These are phyloP conservation scores for Nematodospora anomalae DNA, from an alignment of 1,139 yeast species.

Conservation along the genomic window DNA sequence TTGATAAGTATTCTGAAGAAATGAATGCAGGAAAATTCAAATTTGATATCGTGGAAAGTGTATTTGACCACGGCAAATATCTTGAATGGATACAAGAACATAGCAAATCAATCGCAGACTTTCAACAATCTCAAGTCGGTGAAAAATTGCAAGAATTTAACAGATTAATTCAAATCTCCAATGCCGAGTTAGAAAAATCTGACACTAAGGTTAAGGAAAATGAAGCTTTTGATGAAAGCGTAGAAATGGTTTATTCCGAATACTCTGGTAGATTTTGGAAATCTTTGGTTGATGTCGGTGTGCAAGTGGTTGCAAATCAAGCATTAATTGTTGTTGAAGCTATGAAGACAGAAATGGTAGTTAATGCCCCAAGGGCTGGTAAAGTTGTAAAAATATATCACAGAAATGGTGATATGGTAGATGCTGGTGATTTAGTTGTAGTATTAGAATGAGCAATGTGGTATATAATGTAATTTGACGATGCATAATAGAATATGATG, in stretches of 20 bases:
- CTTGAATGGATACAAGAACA: constrained; percentile 75
- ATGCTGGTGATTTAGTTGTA: constrained; percentile 91
- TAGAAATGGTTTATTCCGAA: constrained; percentile 86
- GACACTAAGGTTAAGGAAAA: constrained; percentile 41
- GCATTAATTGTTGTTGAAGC: constrained; percentile 91
- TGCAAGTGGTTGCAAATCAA: constrained; percentile 68
- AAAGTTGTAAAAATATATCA: constrained; percentile 76
- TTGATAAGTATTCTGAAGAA: constrained; percentile 70
- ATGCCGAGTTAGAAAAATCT: constrained; percentile 65
- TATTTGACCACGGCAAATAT: constrained; percentile 81
- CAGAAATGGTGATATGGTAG: constrained; percentile 91
- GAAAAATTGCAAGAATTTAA: constrained; percentile 85
- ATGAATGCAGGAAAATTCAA: constrained; percentile 78
- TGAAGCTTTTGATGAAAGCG: constrained; percentile 64
- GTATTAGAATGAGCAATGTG: constrained; percentile 63
- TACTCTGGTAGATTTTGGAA: constrained; percentile 98
- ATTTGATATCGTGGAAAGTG: constrained; percentile 72
- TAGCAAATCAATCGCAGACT: constrained; percentile 67
- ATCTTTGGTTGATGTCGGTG: constrained; percentile 80
- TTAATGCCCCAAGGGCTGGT: constrained; percentile 70
- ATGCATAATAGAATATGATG: no score
- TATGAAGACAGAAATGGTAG: constrained; percentile 97
- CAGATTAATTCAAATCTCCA: constrained; percentile 76
- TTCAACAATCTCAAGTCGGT: constrained; percentile 68
- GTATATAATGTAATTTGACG: no score